Conservation (phyloP, 2,329 filamentous ascomycete species). For the Lachnellula occidentalis region DNA sequence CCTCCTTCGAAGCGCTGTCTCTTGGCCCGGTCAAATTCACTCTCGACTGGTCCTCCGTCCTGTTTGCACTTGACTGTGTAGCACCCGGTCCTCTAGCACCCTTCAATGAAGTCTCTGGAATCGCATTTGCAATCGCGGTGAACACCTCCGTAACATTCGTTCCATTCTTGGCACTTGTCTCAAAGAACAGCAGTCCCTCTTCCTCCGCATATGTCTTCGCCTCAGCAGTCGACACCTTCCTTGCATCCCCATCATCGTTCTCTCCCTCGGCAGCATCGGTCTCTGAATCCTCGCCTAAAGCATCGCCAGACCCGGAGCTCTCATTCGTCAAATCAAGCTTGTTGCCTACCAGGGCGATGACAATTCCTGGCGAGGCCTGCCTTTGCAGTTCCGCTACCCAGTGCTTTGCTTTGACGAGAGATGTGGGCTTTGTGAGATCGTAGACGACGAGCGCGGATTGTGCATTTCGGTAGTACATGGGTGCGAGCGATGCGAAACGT, state of each 20-base stretch:
- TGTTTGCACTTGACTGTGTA: slow-evolving; percentile 47
- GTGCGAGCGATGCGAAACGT: slow-evolving; percentile 90
- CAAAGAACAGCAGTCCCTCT: slow-evolving; percentile 90
- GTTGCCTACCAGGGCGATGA: slow-evolving; percentile 95
- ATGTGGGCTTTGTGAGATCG: slow-evolving; percentile 94
- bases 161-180: slow-evolving; percentile 96
- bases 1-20: slow-evolving; percentile 76
- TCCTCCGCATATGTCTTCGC: slow-evolving; percentile 92
- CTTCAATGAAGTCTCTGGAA: slow-evolving; percentile 95
- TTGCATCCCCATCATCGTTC: slow-evolving; percentile 64
- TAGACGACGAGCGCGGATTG: slow-evolving; percentile 97
- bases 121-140: slow-evolving; percentile 95
- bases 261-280: slow-evolving; percentile 45
- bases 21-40: slow-evolving; percentile 76
- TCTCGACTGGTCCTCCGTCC: slow-evolving; percentile 62
- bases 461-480: slow-evolving; percentile 99
- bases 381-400: slow-evolving; percentile 97
- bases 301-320: slow-evolving; percentile 40
- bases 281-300: slow-evolving; percentile 43
- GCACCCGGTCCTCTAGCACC: slow-evolving; percentile 69
- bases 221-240: slow-evolving; percentile 87
- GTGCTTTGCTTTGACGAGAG: slow-evolving; percentile 93
- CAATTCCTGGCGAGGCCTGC: slow-evolving; percentile 92
- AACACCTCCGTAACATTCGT: slow-evolving; percentile 94
- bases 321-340: slow-evolving; percentile 83